phyloP scores from a whole-genome alignment of 2,329 filamentous ascomycete genomes.

The Trichoderma aggressivum region DNA sequence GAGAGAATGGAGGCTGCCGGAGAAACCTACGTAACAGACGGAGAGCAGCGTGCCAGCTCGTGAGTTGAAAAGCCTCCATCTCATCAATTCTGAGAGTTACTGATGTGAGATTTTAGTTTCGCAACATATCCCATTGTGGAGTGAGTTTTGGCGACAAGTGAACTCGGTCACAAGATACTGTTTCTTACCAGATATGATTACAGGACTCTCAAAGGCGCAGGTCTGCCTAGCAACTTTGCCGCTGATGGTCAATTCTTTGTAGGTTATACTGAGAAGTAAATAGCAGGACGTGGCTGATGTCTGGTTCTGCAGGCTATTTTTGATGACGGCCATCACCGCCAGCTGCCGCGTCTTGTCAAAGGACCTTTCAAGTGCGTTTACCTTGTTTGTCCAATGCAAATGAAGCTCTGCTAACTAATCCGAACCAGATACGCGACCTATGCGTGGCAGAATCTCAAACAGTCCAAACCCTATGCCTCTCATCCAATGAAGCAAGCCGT shows the following conservation, averaged over 20 bases:
- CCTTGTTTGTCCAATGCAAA: not conserved
- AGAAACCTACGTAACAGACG: constrained; percentile 16
- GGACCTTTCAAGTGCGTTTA: constrained; percentile 16
- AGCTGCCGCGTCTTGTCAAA: constrained; percentile 16
- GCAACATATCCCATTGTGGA: constrained; percentile 19
- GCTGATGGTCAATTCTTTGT: constrained; percentile 19
- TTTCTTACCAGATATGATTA: not conserved
- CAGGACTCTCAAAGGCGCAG: constrained; percentile 18
- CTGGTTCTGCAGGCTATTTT: constrained; percentile 2
- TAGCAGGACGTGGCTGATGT: not conserved
- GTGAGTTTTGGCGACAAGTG: not conserved
- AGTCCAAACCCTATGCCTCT: constrained; percentile 12
- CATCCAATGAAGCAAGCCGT: constrained; percentile 19
- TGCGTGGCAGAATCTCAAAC: constrained; percentile 15
- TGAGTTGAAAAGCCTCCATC: not conserved
- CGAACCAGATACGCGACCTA: constrained; percentile 13
- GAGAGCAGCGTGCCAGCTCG: constrained; percentile 19
- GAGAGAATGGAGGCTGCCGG: constrained; percentile 16
- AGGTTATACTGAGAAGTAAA: not conserved
- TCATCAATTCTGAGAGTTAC: not conserved
- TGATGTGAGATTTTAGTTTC: constrained; percentile 7
- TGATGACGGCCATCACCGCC: constrained; percentile 20
- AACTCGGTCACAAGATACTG: not conserved
- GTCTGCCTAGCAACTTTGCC: constrained; percentile 10
- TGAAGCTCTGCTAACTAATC: not conserved